A percentile compares a stretch with the other conserved stretches of the same genome.
These are phyloP conservation scores for Geosiphon pyriformis DNA, from an alignment of 192 early-diverging fungal species.

Conservation along the genomic window DNA sequence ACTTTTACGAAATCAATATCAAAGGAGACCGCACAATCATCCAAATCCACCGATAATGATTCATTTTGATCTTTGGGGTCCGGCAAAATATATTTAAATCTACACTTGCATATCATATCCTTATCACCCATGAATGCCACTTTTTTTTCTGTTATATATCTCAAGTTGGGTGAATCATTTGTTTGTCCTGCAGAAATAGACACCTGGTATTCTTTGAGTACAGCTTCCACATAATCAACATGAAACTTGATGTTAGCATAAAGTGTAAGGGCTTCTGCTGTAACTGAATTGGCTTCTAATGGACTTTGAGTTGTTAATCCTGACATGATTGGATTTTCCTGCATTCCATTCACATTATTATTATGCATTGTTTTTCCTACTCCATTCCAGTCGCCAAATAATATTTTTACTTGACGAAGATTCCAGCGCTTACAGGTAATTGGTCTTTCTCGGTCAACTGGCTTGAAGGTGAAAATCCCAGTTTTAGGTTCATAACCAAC, in stretches of 20 bases:
- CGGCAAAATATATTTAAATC: background rate
- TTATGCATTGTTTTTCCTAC: background rate
- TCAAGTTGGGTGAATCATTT: background rate
- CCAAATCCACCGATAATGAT: background rate
- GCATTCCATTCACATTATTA: background rate
- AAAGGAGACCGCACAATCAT: background rate
- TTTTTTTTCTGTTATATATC: slow-evolving; percentile 8
- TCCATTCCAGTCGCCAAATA: slow-evolving; percentile 7
- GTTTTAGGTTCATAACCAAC: slow-evolving; percentile 1
- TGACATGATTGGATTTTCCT: background rate
- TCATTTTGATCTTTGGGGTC: background rate
- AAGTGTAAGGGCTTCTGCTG: background rate
- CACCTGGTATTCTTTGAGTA: slow-evolving; percentile 15
- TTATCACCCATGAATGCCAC: slow-evolving; percentile 13
- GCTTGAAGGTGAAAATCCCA: slow-evolving; percentile 13
- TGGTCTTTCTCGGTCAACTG: background rate
- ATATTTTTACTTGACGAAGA: slow-evolving; percentile 7
- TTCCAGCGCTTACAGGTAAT: background rate
- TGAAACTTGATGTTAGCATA: background rate
- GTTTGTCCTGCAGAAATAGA: background rate
- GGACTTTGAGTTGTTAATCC: background rate
- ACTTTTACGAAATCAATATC: slow-evolving; percentile 15
- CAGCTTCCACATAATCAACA: slow-evolving; percentile 2
- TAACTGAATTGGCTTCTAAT: background rate
- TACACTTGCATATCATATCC: slow-evolving; percentile 14